Evolutionary conservation across 441 rosid species (phyloP), one percentile per base, ranked within the genome.

Genomic region (Gossypium davidsonii): DNA sequence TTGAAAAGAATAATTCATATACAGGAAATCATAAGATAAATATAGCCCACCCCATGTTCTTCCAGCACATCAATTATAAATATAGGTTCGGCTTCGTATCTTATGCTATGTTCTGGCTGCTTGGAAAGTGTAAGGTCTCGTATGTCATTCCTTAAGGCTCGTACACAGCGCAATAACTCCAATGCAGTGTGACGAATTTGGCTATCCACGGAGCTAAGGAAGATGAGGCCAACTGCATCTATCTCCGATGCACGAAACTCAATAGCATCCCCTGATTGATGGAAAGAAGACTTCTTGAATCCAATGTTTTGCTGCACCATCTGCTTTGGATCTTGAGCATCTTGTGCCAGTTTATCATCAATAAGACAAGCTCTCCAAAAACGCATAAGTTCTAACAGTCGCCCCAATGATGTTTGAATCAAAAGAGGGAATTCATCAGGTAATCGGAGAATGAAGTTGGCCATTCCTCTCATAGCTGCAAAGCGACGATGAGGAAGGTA

Each of bases 381-480:
- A 59, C 94, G 97, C 98, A 96, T 91, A 78, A 96, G 99, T 80
- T 96, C 99, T 83, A 96, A 80, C 79, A 96, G 80, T 73, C 98
- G 96, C 48, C 91, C 97, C 80, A 93, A 80, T 74, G 99, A 93
- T 20, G 97, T 93, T 85, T 93, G 97, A 83, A 96, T 91, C 75
- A 96, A 97, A 77, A 96, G 99, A 75, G 98, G 99, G 75, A 88
- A 96, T 76, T 96, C 99, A 81, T 96, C 99, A 77, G 98, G 97
- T 83, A 96, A 97, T 76, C 87, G 85, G 74, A 93, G 85, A 74
- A 91, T 82, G 83, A 96, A 96, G 86, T 91, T 93, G 70, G 97
- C 97, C 99, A 96, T 96, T 76, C 99, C 99, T 83, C 87, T 93
- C 92, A 96, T 96, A 69, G 91, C 99, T 75, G 97, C 94, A 85